Evolutionary conservation across 345 rosid species (phyloP), one percentile per base, ranked within the genome.

Genomic region (Iberis pinnata): DNA sequence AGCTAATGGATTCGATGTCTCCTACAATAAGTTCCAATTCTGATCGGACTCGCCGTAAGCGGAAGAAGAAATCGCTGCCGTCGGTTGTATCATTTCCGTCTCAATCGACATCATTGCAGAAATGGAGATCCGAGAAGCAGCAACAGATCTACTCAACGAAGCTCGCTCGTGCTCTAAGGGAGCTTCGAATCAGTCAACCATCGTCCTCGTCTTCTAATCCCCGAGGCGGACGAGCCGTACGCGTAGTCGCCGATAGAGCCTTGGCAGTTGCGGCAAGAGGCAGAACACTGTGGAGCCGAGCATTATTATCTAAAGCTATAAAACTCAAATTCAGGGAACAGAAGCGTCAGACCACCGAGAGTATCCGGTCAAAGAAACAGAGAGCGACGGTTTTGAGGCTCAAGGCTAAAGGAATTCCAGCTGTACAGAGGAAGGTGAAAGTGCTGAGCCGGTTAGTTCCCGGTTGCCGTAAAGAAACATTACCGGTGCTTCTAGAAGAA

Each of bases 401-500:
- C 74, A 92, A 70, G 60, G 69, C 64, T 13, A 65, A 77, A 73
- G 70, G 81, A 24, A 25, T 75, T 15, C 86, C 88, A 37, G 78
- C 80, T 22, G 90, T 88, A 12, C 95, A 81, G 64, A 65, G 80
- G 67, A 92, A 78, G 63, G 90, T 80, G 18, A 73, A 82, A 42
- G 35, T 80, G 13, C 79, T 92, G 8, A 86, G 98, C 50, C 80
- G 89, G 62, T 61, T 92, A 67, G 85, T 92, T 50, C 98, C 98
- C 2, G 98, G 98, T 42, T 92, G 98, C 84, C 78, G 90, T 55
- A 88, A 83, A 63, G 83, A 92, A 60, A 67, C 88, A 15, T 57
- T 92, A 27, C 95, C 95, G 13, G 83, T 92, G 42, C 79, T 92
- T 53, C 73, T 92, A 15, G 95, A 92, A 57, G 98, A 92, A 61